Conservation (phyloP, 1,139 yeast species). For the Nakaseomyces kungkrabaensis region DNA sequence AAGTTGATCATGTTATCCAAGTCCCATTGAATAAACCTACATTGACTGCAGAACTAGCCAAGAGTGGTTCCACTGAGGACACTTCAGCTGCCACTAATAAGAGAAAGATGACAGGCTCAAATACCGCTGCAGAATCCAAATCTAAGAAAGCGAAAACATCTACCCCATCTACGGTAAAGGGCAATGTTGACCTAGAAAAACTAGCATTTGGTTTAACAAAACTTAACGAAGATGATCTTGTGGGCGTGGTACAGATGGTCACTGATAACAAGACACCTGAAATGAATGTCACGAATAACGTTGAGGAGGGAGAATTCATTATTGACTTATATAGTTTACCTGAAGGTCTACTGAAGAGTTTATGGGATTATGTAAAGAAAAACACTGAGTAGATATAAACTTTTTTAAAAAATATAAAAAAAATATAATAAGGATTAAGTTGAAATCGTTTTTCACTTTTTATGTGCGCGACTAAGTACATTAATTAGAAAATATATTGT, state of each 20-base stretch:
- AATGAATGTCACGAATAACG: constrained; percentile 92
- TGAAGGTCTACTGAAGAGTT: constrained; percentile 78
- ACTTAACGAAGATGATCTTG: constrained; percentile 81
- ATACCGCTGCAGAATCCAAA: constrained; percentile 34
- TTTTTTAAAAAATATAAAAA: background rate
- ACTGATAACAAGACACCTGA: constrained; percentile 92
- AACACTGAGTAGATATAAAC: constrained; percentile 27
- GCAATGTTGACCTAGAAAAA: constrained; percentile 76
- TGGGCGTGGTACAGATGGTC: constrained; percentile 95
- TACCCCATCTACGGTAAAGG: constrained; percentile 41
- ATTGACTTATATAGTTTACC: constrained; percentile 94
- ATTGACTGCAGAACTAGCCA: constrained; percentile 61
- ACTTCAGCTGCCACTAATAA: constrained; percentile 19
- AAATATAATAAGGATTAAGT: no score
- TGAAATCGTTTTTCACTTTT: no score
- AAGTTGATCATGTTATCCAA: constrained; percentile 63
- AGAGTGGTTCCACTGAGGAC: constrained; percentile 59
- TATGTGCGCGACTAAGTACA: no score
- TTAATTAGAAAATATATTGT: no score
- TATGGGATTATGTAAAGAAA: constrained; percentile 89
- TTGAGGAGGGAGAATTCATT: constrained; percentile 94
- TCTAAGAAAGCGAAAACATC: constrained; percentile 52
- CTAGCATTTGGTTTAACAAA: constrained; percentile 85
- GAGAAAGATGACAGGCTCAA: constrained; percentile 33
- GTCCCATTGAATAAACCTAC: constrained; percentile 73